phyloP scores from a whole-genome alignment of 2,329 filamentous ascomycete genomes.

The Pyrenophora seminiperda region DNA sequence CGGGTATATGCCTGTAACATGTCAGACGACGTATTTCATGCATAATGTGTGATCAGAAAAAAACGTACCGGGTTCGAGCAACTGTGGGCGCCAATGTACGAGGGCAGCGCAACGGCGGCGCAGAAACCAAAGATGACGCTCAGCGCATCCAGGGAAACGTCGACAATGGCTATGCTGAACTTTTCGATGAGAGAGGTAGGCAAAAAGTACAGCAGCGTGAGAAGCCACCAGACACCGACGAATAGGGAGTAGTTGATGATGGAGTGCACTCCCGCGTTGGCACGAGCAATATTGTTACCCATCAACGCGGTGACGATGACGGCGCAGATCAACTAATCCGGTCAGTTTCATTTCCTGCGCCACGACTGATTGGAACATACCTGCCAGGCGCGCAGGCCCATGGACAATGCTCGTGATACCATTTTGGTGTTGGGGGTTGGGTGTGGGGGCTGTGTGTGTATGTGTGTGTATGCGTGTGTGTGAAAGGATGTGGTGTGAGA shows the following conservation, averaged over 20 bases:
- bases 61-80: constrained; percentile 64
- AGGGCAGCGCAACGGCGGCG: constrained; percentile 70
- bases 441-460: no score
- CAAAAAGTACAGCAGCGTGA: constrained; percentile 68
- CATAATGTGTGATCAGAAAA: constrained; percentile 27
- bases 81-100: constrained; percentile 70
- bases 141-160: constrained; percentile 62
- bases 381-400: constrained; percentile 51
- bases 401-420: constrained; percentile 49
- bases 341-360: background rate
- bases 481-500: constrained; percentile 8
- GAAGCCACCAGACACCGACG: constrained; percentile 67
- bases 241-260: constrained; percentile 71
- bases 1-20: constrained; percentile 47
- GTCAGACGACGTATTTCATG: constrained; percentile 5
- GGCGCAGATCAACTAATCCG: constrained; percentile 61
- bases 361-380: constrained; percentile 31
- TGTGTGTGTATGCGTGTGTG: no score
- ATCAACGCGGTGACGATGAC: constrained; percentile 65
- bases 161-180: constrained; percentile 58
- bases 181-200: constrained; percentile 60
- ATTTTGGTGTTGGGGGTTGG: constrained; percentile 38
- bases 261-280: constrained; percentile 59
- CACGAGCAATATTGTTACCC: constrained; percentile 65
- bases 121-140: constrained; percentile 73